phyloP scores from a whole-genome alignment of 495 filamentous ascomycete species.

The Diplogelasinospora grovesii region DNA sequence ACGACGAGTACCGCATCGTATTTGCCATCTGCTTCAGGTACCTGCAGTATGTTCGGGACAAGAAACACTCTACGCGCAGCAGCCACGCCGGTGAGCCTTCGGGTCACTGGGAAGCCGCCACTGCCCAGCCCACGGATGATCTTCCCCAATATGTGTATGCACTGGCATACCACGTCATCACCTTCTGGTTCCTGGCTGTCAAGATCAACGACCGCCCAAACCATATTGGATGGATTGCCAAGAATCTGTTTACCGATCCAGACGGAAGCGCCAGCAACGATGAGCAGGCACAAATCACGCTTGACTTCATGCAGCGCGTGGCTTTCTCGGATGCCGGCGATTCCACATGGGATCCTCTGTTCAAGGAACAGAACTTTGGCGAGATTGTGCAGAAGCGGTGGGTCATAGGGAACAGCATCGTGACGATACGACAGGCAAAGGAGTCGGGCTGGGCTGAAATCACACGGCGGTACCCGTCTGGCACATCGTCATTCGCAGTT shows the following conservation, averaged over 20 bases:
- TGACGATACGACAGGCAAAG: constrained; percentile 76
- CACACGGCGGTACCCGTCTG: constrained; percentile 77
- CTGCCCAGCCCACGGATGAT: constrained; percentile 43
- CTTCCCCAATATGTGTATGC: constrained; percentile 88
- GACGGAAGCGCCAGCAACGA: constrained; percentile 71
- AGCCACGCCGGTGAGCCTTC: constrained; percentile 25
- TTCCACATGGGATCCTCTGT: constrained; percentile 58
- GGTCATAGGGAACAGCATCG: constrained; percentile 79
- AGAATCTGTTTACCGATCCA: constrained; percentile 69
- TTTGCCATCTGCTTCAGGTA: constrained; percentile 94
- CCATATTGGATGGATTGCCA: constrained; percentile 88
- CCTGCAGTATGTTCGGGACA: constrained; percentile 59
- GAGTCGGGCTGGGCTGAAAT: constrained; percentile 70
- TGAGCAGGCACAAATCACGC: constrained; percentile 86
- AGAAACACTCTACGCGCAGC: constrained; percentile 35
- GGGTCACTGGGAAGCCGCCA: constrained; percentile 24
- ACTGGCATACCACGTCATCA: constrained; percentile 88
- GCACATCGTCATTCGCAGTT: constrained; percentile 69
- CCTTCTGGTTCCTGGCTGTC: constrained; percentile 90
- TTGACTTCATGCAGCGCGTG: constrained; percentile 93
- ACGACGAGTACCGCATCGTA: constrained; percentile 82
- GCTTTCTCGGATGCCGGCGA: constrained; percentile 78
- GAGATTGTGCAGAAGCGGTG: constrained; percentile 68
- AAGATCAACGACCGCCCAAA: constrained; percentile 75
- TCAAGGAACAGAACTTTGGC: constrained; percentile 55